phyloP scores from a whole-genome alignment of 345 rosid genomes.

The Aegle marmelos region DNA sequence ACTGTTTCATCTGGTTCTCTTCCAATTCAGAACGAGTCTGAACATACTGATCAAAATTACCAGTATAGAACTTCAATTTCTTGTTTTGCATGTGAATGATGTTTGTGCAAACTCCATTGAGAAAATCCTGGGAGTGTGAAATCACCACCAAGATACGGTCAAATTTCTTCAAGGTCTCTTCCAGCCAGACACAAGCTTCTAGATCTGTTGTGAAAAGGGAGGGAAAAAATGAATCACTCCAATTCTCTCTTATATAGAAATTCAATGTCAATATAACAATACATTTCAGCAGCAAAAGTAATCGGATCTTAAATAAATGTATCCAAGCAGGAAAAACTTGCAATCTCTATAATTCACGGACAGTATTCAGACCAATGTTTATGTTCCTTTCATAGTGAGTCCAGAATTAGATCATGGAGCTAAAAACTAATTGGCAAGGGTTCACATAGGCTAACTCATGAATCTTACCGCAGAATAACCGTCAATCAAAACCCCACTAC shows the following conservation, averaged over 20 bases:
- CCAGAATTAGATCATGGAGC: neutral
- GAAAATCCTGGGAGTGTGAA: constrained; percentile 96
- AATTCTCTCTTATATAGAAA: neutral
- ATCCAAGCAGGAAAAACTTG: neutral
- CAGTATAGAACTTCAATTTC: constrained; percentile 73
- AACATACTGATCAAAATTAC: constrained; percentile 92
- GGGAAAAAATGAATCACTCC: neutral
- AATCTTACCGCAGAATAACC: neutral
- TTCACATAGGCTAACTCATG: neutral
- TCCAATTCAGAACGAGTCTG: constrained; percentile 95
- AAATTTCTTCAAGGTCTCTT: constrained; percentile 85
- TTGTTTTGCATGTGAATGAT: constrained; percentile 97
- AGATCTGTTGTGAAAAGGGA: constrained; percentile 47
- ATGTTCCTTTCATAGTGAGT: neutral
- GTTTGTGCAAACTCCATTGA: constrained; percentile 96
- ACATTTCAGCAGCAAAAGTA: neutral
- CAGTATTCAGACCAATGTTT: neutral
- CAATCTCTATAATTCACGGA: neutral
- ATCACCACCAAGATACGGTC: constrained; percentile 92
- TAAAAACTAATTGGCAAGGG: too few relatives aligned
- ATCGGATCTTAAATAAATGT: neutral
- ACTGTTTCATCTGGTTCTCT: constrained; percentile 99
- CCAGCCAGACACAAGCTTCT: constrained; percentile 99
- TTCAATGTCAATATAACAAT: neutral
- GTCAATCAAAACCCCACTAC: neutral